Conservation (phyloP, 129 eudicot genomes). For the Centrapalus pauciflorus region DNA sequence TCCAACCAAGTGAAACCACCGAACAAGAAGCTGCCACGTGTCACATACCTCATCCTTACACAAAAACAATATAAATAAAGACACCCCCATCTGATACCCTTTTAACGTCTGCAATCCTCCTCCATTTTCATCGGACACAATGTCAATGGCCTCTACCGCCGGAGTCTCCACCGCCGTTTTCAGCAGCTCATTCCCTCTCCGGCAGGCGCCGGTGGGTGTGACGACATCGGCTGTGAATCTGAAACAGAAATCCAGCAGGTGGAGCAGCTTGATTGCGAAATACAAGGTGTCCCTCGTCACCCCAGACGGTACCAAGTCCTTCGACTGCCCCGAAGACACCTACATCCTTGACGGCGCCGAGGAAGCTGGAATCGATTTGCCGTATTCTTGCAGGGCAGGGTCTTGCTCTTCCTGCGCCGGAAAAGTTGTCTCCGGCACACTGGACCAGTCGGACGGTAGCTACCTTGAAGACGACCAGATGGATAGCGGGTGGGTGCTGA, state of each 20-base stretch:
- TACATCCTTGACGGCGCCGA: slow-evolving; percentile 51
- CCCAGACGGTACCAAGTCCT: slow-evolving; percentile 26
- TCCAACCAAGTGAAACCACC: too few relatives aligned
- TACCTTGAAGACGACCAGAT: slow-evolving; percentile 44
- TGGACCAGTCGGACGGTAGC: slow-evolving; percentile 43
- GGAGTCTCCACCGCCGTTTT: too few relatives aligned
- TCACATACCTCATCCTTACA: too few relatives aligned
- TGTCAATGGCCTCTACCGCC: too few relatives aligned
- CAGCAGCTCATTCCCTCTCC: too few relatives aligned
- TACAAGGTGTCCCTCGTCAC: slow-evolving; percentile 50
- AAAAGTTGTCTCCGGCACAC: slow-evolving; percentile 35
- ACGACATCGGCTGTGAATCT: too few relatives aligned
- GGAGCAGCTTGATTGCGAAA: slow-evolving; percentile 39
- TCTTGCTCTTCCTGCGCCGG: slow-evolving; percentile 60
- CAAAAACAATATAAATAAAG: too few relatives aligned
- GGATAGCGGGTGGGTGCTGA: slow-evolving; percentile 45
- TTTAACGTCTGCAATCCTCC: too few relatives aligned
- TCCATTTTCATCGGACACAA: too few relatives aligned
- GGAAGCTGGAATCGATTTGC: slow-evolving; percentile 43
- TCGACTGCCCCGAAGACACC: slow-evolving; percentile 46
- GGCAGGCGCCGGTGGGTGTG: too few relatives aligned
- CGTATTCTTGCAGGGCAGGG: slow-evolving; percentile 65
- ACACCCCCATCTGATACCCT: too few relatives aligned
- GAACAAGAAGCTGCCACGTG: too few relatives aligned
- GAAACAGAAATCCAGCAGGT: neutral